Evolutionary conservation across 2,329 filamentous ascomycete species (phyloP).

Genomic region (Fusarium sp.): DNA sequence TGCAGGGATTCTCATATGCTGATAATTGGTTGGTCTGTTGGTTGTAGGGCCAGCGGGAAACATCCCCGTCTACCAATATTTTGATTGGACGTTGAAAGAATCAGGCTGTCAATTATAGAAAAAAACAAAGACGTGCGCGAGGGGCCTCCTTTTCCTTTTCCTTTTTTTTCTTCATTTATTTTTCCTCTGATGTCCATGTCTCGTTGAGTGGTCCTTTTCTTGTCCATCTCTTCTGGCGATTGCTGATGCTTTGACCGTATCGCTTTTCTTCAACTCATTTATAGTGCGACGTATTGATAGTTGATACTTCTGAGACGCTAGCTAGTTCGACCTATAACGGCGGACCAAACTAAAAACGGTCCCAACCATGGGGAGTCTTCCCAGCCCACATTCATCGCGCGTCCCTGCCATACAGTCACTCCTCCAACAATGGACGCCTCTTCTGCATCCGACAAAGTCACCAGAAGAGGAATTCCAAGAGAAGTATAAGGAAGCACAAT

Average conservation of each 20-base stretch:
- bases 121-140: not conserved
- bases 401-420: not conserved
- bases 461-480: not conserved
- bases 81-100: not conserved
- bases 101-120: not conserved
- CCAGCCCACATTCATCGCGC: not conserved
- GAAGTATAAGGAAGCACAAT: not conserved
- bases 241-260: no score
- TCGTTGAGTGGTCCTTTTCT: fast-evolving
- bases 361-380: no score
- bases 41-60: not conserved
- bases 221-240: fast-evolving
- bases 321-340: not conserved
- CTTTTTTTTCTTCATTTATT: fast-evolving
- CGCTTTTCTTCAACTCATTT: no score
- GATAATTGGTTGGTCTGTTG: not conserved
- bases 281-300: no score
- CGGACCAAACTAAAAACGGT: not conserved
- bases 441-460: not conserved
- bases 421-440: not conserved
- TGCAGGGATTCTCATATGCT: not conserved
- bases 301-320: not conserved
- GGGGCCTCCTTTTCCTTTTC: not conserved
- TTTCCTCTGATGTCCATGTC: fast-evolving
- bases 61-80: not conserved